Base-by-base conservation (phyloP, 306 rosid genomes). In the Ochetophila trinervis region DNA sequence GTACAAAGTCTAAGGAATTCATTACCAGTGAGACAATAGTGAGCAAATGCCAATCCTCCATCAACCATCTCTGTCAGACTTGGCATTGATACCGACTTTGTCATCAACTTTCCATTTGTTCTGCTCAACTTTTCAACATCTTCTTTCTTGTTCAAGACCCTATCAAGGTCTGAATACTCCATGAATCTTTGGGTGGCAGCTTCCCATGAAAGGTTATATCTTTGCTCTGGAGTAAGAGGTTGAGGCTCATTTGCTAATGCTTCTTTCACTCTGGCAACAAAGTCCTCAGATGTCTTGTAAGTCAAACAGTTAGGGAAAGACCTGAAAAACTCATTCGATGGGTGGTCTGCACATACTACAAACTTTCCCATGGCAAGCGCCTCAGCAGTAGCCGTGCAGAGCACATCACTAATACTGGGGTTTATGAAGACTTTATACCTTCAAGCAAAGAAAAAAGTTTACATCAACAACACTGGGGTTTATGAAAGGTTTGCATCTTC, bases 361-460 rank as follows among this genome's bases (percentile, higher is more conserved):
- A 93, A 90, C 78, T 93, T 93, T 21, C 99, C 99, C 99, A 93
- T 90, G 45, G 97, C 97, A 78, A 93, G 99, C 11, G 99, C 99
- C 81, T 93, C 99, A 1, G 99, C 97, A 16, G 99, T 90, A 48
- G 99, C 99, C 0, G 99, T 93, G 76, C 99, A 89, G 52, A 93
- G 90, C 69, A 90, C 99, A 48, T 93, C 99, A 32, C 99, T 90
- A 8, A 93, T 65, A 47, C 99, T 90, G 19, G 99, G 99, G 80
- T 93, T 93, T 86, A 93, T 83, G 72, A 93, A 93, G 67, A 90
- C 91, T 83, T 93, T 93, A 87, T 93, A 93, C 91, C 99, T 93
- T 76, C 78, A 84, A 60, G 70, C 66, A 74, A 57, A 63, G 42
- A 54, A 17, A 67, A 68, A 69, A 59, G 35, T 6, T 15, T n/a